phyloP scores from a whole-genome alignment of 768 basidiomycete genomes.

The Albatrellus ellisii region DNA sequence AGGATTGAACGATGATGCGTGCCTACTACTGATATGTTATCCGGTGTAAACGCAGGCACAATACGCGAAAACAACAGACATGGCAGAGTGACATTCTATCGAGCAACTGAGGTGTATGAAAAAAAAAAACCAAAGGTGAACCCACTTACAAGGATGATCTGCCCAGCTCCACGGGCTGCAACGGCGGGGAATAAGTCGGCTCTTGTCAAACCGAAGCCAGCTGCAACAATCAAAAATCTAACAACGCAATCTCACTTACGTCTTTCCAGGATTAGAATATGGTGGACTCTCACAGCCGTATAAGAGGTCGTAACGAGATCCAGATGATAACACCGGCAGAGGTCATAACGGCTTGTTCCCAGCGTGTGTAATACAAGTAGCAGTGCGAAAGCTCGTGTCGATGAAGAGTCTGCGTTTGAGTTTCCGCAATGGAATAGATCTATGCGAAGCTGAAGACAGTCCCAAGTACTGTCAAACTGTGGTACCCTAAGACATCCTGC shows the following conservation, averaged over 20 bases:
- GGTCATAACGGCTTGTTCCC: too few species aligned
- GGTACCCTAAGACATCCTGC: too few species aligned
- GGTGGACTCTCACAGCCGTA: slow-evolving; percentile 3
- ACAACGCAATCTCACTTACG: too few species aligned
- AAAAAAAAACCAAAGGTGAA: not conserved
- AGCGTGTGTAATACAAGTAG: too few species aligned
- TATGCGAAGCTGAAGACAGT: too few species aligned
- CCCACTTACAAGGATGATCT: slow-evolving; percentile 37
- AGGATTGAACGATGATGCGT: not conserved
- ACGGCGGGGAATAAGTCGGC: slow-evolving; percentile 43
- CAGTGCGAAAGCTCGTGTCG: too few species aligned
- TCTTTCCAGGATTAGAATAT: too few species aligned
- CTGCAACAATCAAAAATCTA: slow-evolving; percentile 37
- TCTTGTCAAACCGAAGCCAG: slow-evolving; percentile 47
- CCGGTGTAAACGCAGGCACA: slow-evolving; percentile 45
- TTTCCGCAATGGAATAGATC: too few species aligned
- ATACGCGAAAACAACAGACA: slow-evolving; percentile 62
- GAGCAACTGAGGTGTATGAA: not conserved
- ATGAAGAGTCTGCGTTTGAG: too few species aligned
- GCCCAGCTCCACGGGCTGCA: slow-evolving; percentile 46
- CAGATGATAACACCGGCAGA: slow-evolving; percentile 2
- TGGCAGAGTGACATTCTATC: slow-evolving; percentile 43
- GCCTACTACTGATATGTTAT: slow-evolving; percentile 36
- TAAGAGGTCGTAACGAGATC: slow-evolving; percentile 2
- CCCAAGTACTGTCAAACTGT: too few species aligned